Conservation (phyloP, 2,329 filamentous ascomycete species). For the Trematosphaeria pertusa region DNA sequence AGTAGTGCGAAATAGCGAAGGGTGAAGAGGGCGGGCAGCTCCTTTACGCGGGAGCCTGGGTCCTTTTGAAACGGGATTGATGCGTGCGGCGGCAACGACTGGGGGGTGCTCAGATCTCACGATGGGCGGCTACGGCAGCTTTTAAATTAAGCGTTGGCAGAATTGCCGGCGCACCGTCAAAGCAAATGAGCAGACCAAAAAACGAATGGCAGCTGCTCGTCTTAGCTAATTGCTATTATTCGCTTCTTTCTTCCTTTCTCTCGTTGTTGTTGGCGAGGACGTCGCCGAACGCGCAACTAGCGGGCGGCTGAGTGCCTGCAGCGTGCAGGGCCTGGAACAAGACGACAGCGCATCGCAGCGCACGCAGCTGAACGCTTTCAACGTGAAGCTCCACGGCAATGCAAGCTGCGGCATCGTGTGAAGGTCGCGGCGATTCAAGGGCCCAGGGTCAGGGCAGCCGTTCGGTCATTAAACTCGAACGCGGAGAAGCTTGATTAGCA, state of each 20-base stretch:
- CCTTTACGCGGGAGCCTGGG: constrained; percentile 9
- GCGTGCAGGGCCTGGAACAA: constrained; percentile 2
- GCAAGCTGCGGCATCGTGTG: not conserved
- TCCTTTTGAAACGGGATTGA: constrained; percentile 15
- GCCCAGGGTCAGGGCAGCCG: too few relatives aligned
- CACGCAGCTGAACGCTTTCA: not conserved
- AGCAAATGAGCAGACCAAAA: constrained; percentile 7
- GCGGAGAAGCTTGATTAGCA: constrained; percentile 26
- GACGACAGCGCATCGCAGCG: not conserved
- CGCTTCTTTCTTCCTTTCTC: constrained; percentile 4
- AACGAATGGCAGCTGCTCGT: not conserved
- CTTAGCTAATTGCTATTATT: not conserved
- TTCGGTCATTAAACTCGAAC: constrained; percentile 29
- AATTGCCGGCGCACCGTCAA: not conserved
- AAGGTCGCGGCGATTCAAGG: not conserved
- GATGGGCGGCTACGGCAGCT: constrained; percentile 9
- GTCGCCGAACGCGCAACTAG: constrained; percentile 1
- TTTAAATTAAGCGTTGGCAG: not conserved
- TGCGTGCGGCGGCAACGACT: too few relatives aligned
- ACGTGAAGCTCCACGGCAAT: not conserved
- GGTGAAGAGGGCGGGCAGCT: constrained; percentile 5
- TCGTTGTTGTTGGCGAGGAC: not conserved
- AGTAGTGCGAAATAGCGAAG: constrained; percentile 4
- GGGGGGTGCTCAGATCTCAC: constrained; percentile 6
- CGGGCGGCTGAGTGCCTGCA: constrained; percentile 5